Evolutionary conservation across 2,329 filamentous ascomycete genomes (phyloP).

Genomic region (Chaetomium globosum): DNA sequence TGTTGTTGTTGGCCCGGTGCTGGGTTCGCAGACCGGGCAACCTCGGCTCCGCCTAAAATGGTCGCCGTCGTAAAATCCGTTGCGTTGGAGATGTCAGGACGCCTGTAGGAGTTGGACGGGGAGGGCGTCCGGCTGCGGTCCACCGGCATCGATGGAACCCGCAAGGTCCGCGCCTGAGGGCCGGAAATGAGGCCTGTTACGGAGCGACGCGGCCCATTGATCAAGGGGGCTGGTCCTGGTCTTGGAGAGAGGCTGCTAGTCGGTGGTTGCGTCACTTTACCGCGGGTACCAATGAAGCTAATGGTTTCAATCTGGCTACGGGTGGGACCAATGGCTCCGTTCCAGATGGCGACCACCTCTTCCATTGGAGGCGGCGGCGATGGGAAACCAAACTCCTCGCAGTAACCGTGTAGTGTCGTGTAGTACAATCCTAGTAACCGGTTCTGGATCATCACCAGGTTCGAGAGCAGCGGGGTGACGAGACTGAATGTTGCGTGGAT

Average conservation of each 20-base stretch:
- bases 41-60: slow-evolving; percentile 43
- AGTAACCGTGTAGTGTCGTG: slow-evolving; percentile 74
- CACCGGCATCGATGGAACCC: slow-evolving; percentile 40
- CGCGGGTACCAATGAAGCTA: slow-evolving; percentile 60
- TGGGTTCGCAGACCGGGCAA: slow-evolving; percentile 34
- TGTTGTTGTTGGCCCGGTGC: slow-evolving; percentile 1
- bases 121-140: slow-evolving; percentile 38
- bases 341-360: slow-evolving; percentile 69
- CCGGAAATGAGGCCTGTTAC: slow-evolving; percentile 49
- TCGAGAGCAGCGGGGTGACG: slow-evolving; percentile 70
- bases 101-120: slow-evolving; percentile 37
- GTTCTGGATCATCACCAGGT: slow-evolving; percentile 76
- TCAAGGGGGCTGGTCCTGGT: slow-evolving; percentile 18
- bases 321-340: slow-evolving; percentile 62
- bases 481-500: slow-evolving; percentile 71
- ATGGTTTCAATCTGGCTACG: slow-evolving; percentile 70
- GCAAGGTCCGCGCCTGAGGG: slow-evolving; percentile 40
- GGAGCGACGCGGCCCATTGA: slow-evolving; percentile 47
- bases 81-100: slow-evolving; percentile 44
- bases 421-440: slow-evolving; percentile 76
- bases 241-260: slow-evolving; percentile 38
- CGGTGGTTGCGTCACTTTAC: slow-evolving; percentile 63
- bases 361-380: slow-evolving; percentile 73
- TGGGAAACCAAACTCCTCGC: slow-evolving; percentile 67
- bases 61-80: slow-evolving; percentile 53